Base-by-base conservation (phyloP, 164 flowering plant species). In the Liriodendron chinense region DNA sequence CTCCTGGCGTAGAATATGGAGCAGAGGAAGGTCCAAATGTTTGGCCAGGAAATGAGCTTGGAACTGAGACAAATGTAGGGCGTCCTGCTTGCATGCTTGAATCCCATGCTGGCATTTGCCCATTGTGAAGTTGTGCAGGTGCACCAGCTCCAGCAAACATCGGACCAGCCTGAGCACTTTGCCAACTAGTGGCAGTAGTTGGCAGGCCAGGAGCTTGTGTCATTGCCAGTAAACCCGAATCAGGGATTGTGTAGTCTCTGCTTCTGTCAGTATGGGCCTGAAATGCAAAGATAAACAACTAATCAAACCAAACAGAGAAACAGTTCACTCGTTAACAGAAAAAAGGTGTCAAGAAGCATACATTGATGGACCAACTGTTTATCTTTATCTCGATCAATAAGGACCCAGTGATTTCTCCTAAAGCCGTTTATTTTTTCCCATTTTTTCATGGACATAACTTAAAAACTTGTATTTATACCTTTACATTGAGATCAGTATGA, bases 401-500 rank as follows among this genome's bases (percentile, higher is more conserved):
- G 77, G 74, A 78, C 70, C 82, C 78, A 79, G 70, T 69, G 72
- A 74, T 76, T 77, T 76, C 83, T 71, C 82, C 72, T 63, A 72
- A 79, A 68, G 75, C 68, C 64, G 68, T 69, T 77, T 73, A 72
- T 62, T 70, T 67, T 71, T 78, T 24, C 71, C 21, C 25, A 74
- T 77, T 72, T 57, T 76, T 62, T 75, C 81, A 76, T 74, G 68
- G 75, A 77, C 72, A 69, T 78, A 82, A 84, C 75, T 81, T 67
- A 80, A 81, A 85, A 79, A 56, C 82, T 84, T 68, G 78, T 80
- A 78, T 82, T 69, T 83, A 85, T 92, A 94, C 98, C 98, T 94
- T 92, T 75, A 94, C 91, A 90, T 86, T 92, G 87, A 94, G 98
- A 88, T 94, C 98, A 90, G 98, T 94, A 89, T 94, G 96, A 89